Evolutionary conservation across 306 rosid genomes (phyloP), one percentile per base, ranked within the genome.

Genomic region (Carpinus viminea): DNA sequence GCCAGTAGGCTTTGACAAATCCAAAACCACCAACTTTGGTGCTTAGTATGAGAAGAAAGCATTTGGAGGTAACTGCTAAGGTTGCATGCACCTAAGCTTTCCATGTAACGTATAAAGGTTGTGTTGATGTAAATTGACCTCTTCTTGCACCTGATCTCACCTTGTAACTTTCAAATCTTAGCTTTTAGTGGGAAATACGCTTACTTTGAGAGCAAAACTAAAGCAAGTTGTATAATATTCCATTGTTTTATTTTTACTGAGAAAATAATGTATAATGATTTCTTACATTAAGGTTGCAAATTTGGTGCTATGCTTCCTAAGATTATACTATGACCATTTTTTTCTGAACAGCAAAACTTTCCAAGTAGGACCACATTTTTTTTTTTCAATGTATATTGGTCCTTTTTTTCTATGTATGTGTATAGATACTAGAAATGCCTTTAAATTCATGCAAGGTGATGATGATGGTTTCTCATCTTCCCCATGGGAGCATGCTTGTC

Each of bases 1-100:
- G n/a, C n/a, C n/a, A n/a, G n/a, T n/a, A n/a, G n/a, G n/a, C 69
- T 86, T 75, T 60, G 93, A 90, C 83, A 86, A 13, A 70, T 83
- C 26, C 15, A 79, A 83, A 62, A 46, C 78, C 38, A 62, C 43
- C 72, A 47, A 12, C 52, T 47, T 47, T 47, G 13, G 52, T 47
- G 13, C 45, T 4, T 4, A 41, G 45, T 41, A 78, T 75, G 80
- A 69, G 34, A 70, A 21, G 53, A 17, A 43, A 50, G 64, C 54
- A 51, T 36, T 53, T 20, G 21, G 13, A 28, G 56, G n/a, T 41
- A 41, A 48, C 15, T 60, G 76, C 8, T 52, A 62, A 61, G 48
- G 53, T 28, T 50, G 2, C 15, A 51, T 18, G 9, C 52, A 4
- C 53, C 26, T 16, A 10, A 31, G n/a, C 46, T 73, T 47, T 41